A percentile compares a stretch with the other conserved stretches of the same genome.
Conservation (phyloP, 2,329 filamentous ascomycete genomes). For the Ophiostoma perfectum region DNA sequence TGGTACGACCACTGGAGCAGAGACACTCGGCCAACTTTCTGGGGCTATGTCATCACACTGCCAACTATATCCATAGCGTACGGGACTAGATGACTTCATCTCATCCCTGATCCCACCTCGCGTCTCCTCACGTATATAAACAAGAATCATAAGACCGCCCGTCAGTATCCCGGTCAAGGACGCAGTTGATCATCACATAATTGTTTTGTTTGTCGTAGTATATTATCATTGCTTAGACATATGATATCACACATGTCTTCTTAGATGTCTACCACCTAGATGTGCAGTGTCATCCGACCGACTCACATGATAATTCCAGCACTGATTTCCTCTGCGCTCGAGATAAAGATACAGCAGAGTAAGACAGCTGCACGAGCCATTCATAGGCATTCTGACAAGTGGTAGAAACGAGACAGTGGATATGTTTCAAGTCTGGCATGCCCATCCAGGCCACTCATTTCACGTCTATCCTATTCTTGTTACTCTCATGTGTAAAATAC, state of each 20-base stretch:
- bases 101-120: not conserved
- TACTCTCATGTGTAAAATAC: not conserved
- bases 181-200: not conserved
- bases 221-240: not conserved
- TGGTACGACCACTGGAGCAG: too few relatives aligned
- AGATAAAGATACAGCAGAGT: too few relatives aligned
- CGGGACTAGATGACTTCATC: too few relatives aligned
- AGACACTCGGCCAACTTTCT: too few relatives aligned
- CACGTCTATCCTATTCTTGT: not conserved
- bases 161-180: not conserved
- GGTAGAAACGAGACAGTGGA: not conserved
- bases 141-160: constrained; percentile 4
- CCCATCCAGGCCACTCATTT: not conserved
- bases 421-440: constrained; percentile 4
- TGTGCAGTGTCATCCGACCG: not conserved
- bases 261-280: not conserved
- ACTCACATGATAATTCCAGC: not conserved
- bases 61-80: too few relatives aligned
- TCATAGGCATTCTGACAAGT: not conserved
- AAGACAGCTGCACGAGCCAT: not conserved
- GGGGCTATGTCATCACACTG: too few relatives aligned
- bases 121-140: constrained; percentile 6
- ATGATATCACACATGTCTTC: not conserved
- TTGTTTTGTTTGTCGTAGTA: not conserved
- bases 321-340: not conserved